phyloP scores from a whole-genome alignment of 495 filamentous ascomycete genomes.

The Aspergillus mulundensis region DNA sequence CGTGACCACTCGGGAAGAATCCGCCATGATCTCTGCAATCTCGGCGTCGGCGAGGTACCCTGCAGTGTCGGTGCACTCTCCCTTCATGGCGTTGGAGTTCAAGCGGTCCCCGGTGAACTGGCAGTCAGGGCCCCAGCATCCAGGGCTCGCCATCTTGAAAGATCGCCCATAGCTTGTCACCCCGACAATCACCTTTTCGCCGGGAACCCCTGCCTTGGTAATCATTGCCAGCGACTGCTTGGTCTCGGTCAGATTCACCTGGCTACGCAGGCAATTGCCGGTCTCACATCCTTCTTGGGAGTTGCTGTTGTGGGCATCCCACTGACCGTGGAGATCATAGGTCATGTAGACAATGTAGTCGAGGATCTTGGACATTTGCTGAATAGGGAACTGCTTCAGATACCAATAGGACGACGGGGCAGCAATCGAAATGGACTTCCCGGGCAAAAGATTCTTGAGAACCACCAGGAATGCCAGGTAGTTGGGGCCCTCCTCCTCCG shows the following conservation, averaged over 20 bases:
- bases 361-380: slow-evolving; percentile 14
- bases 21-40: slow-evolving; percentile 5
- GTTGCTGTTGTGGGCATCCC: slow-evolving; percentile 25
- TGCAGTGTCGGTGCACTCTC: slow-evolving; percentile 26
- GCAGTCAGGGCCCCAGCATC: slow-evolving; percentile 24
- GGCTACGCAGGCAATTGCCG: slow-evolving; percentile 36
- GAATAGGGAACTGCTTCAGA: slow-evolving; percentile 27
- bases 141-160: slow-evolving; percentile 3
- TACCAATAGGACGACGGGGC: slow-evolving; percentile 33
- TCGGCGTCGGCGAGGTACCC: slow-evolving; percentile 28
- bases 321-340: slow-evolving; percentile 37
- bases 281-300: slow-evolving; percentile 27
- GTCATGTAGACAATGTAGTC: slow-evolving; percentile 37
- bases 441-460: neutral
- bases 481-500: too few relatives aligned
- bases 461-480: too few relatives aligned
- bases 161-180: too few relatives aligned
- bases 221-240: slow-evolving; percentile 39
- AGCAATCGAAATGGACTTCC: slow-evolving; percentile 14
- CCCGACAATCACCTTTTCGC: too few relatives aligned
- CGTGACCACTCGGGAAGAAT: neutral
- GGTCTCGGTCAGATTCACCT: slow-evolving; percentile 44
- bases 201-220: slow-evolving; percentile 43
- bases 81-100: slow-evolving; percentile 28
- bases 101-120: slow-evolving; percentile 16